phyloP scores from a whole-genome alignment of 352 stramenopile genomes.

The Phytopythium montanum region DNA sequence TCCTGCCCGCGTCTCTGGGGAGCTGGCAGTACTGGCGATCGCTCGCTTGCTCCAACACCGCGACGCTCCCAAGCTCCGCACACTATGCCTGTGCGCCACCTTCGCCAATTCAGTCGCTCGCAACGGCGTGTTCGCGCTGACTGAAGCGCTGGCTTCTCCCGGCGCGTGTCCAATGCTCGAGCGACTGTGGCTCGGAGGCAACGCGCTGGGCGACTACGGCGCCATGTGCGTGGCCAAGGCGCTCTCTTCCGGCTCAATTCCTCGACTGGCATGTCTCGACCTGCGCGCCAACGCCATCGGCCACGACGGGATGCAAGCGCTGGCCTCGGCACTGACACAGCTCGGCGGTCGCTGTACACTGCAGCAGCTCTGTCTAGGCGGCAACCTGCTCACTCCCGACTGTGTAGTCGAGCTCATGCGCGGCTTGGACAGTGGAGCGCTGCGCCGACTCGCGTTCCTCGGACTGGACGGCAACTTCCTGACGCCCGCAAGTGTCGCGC shows the following conservation, averaged over 20 bases:
- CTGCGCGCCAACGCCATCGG: constrained; percentile 25
- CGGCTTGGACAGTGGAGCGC: constrained; percentile 5
- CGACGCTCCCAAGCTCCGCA: constrained; percentile 9
- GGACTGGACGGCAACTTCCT: constrained; percentile 28
- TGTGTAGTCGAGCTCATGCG: constrained; percentile 10
- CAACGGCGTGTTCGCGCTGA: constrained; percentile 18
- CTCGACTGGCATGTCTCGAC: constrained; percentile 15
- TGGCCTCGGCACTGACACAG: constrained; percentile 7
- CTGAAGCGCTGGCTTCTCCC: constrained; percentile 8
- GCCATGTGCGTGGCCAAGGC: constrained; percentile 13
- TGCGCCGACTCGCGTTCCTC: constrained; percentile 16
- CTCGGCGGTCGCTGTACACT: constrained; percentile 1
- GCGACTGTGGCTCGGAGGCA: constrained; percentile 19
- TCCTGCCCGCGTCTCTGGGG: constrained; percentile 7
- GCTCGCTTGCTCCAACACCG: constrained; percentile 5
- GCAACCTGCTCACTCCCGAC: constrained; percentile 19
- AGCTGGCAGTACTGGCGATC: constrained; percentile 14
- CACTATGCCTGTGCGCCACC: constrained; percentile 14
- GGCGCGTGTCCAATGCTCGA: constrained; percentile 11
- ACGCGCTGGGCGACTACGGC: constrained; percentile 23
- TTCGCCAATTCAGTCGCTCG: constrained; percentile 19
- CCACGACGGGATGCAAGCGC: constrained; percentile 17
- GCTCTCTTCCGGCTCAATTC: constrained; percentile 7
- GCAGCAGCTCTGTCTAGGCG: constrained; percentile 19
- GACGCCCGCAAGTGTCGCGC: constrained; percentile 11